These are phyloP conservation scores for Syzygium aromaticum DNA, from an alignment of 345 rosid genomes.

Conservation along the genomic window DNA sequence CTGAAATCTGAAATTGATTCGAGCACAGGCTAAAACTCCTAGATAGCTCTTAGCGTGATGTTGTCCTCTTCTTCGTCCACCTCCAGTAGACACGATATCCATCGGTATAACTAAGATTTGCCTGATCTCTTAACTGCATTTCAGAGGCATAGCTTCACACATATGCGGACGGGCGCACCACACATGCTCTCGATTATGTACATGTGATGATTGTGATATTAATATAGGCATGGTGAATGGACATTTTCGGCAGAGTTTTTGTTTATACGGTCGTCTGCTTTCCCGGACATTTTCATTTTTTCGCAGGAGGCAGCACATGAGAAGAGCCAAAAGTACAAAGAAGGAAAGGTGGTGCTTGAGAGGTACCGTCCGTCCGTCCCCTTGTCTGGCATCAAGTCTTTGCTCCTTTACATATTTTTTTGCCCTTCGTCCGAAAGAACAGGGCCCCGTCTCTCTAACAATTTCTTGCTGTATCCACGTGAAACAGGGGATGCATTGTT, in stretches of 20 bases:
- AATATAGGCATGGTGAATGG: not conserved
- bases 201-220: not conserved
- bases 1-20: not conserved
- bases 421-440: not conserved
- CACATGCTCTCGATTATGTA: not conserved
- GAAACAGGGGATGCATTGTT: slow-evolving; percentile 59
- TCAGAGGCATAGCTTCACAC: not conserved
- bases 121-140: not conserved
- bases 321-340: slow-evolving; percentile 67
- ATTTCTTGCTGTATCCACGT: not conserved
- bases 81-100: not conserved
- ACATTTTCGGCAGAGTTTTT: not conserved
- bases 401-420: not conserved
- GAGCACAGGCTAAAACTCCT: not conserved
- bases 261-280: not conserved
- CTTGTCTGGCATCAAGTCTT: not conserved
- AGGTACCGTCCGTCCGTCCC: slow-evolving; percentile 29
- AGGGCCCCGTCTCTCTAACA: not conserved
- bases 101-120: not conserved
- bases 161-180: not conserved
- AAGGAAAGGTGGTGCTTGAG: slow-evolving; percentile 76
- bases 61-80: not conserved
- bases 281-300: not conserved
- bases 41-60: not conserved
- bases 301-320: slow-evolving; percentile 69